These are phyloP conservation scores for Aureobasidium namibiae DNA, from an alignment of 2,329 filamentous ascomycete species.

Conservation along the genomic window DNA sequence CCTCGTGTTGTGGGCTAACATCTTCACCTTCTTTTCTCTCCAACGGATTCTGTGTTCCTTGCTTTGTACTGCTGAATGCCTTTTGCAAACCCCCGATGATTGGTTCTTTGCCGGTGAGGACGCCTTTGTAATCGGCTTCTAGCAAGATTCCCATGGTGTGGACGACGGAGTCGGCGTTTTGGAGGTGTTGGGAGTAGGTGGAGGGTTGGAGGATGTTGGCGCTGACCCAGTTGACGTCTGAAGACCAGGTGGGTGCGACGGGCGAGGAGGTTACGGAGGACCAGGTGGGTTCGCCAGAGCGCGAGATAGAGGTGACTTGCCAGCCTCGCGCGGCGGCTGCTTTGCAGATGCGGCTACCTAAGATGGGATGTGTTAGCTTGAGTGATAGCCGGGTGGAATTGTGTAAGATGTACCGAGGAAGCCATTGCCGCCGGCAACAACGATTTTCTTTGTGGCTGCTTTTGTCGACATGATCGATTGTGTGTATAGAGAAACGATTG, in stretches of 20 bases:
- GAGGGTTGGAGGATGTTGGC: conserved; percentile 79
- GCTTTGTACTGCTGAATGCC: conserved; percentile 63
- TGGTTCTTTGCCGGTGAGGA: conserved; percentile 74
- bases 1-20: conserved; percentile 57
- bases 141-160: conserved; percentile 94
- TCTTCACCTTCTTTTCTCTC: conserved; percentile 50
- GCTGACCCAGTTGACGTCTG: conserved; percentile 75
- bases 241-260: conserved; percentile 69
- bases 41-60: conserved; percentile 58
- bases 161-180: conserved; percentile 73
- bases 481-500: not conserved
- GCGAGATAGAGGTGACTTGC: conserved; percentile 91
- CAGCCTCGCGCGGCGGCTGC: conserved; percentile 77
- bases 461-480: conserved; percentile 20
- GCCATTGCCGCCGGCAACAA: conserved; percentile 89
- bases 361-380: not conserved
- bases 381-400: not conserved
- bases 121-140: conserved; percentile 95
- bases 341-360: conserved; percentile 77
- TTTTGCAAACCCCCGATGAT: conserved; percentile 69
- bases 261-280: conserved; percentile 63
- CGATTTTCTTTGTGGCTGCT: conserved; percentile 64
- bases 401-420: conserved; percentile 59
- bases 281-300: conserved; percentile 86
- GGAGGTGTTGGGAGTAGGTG: conserved; percentile 69